Evolutionary conservation across 2,329 filamentous ascomycete genomes (phyloP).

Genomic region (Xylariaceae sp.): DNA sequence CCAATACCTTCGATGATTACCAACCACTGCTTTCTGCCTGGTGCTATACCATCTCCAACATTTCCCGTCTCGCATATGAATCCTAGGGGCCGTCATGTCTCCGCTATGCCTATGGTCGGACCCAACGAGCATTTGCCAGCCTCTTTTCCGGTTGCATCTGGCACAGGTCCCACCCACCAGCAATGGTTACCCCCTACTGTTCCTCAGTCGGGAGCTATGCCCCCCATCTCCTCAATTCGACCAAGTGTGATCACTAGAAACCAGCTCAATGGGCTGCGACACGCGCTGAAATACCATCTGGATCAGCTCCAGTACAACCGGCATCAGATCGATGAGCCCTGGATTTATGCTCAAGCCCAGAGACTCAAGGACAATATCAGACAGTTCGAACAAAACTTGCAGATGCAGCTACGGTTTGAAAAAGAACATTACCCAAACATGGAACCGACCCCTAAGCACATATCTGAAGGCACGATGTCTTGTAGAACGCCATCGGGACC

Average conservation of each 20-base stretch:
- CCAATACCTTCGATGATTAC: conserved; percentile 31
- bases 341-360: conserved; percentile 37
- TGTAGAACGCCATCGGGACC: conserved; percentile 35
- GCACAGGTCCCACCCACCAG: conserved; percentile 1
- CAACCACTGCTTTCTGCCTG: conserved; percentile 31
- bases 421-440: conserved; percentile 24
- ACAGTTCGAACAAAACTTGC: conserved; percentile 59
- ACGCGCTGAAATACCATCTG: conserved; percentile 61
- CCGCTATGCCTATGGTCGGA: not conserved
- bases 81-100: conserved; percentile 15
- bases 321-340: conserved; percentile 62
- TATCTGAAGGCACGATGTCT: conserved; percentile 12
- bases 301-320: conserved; percentile 66
- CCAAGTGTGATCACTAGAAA: conserved; percentile 66
- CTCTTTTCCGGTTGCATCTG: conserved; percentile 7
- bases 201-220: conserved; percentile 32
- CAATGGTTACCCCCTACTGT: conserved; percentile 8
- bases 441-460: conserved; percentile 24
- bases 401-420: conserved; percentile 30
- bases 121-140: conserved; percentile 17
- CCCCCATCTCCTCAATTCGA: conserved; percentile 63
- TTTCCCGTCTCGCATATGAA: conserved; percentile 26
- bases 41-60: conserved; percentile 26
- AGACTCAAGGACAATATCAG: conserved; percentile 53
- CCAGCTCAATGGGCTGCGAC: conserved; percentile 58